These are phyloP conservation scores for Picocystis sp. DNA, from an alignment of 163 green algal genomes.

Conservation along the genomic window DNA sequence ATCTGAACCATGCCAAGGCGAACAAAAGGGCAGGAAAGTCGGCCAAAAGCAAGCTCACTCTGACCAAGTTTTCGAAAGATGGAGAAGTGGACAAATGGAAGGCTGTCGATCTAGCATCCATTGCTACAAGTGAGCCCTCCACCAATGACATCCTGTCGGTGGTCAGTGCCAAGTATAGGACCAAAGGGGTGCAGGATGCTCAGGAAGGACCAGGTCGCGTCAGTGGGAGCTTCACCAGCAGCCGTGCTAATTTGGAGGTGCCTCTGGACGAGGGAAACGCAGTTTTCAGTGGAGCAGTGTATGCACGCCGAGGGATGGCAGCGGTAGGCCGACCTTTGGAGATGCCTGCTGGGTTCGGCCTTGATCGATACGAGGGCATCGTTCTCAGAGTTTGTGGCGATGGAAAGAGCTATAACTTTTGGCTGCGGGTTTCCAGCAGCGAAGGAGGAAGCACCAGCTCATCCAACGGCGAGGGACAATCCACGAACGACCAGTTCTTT, in stretches of 20 bases:
- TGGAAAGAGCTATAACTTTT: conserved; percentile 52
- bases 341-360: too few species aligned
- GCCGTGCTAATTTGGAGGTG: too few species aligned
- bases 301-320: conserved; percentile 2
- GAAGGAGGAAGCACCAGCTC: conserved; percentile 19
- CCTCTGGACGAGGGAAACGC: not conserved
- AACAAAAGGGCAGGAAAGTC: conserved; percentile 12
- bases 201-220: too few species aligned
- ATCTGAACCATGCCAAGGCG: conserved; percentile 26
- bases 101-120: conserved; percentile 6
- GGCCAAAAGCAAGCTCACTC: conserved; percentile 22
- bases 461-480: not conserved
- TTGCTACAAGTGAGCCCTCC: too few species aligned
- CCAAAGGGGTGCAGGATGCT: too few species aligned
- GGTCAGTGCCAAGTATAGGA: too few species aligned
- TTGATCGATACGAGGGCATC: conserved; percentile 42
- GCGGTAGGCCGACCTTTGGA: not conserved
- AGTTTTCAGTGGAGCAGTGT: conserved; percentile 8
- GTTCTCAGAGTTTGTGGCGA: conserved; percentile 61
- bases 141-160: too few species aligned
- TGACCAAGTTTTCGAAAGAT: conserved; percentile 20
- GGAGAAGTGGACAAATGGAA: conserved; percentile 7
- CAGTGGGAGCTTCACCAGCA: too few species aligned
- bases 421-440: conserved; percentile 22
- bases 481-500: conserved; percentile 24